Conservation (phyloP, 2,329 filamentous ascomycete genomes). For the Reticulascus tulasneorum region DNA sequence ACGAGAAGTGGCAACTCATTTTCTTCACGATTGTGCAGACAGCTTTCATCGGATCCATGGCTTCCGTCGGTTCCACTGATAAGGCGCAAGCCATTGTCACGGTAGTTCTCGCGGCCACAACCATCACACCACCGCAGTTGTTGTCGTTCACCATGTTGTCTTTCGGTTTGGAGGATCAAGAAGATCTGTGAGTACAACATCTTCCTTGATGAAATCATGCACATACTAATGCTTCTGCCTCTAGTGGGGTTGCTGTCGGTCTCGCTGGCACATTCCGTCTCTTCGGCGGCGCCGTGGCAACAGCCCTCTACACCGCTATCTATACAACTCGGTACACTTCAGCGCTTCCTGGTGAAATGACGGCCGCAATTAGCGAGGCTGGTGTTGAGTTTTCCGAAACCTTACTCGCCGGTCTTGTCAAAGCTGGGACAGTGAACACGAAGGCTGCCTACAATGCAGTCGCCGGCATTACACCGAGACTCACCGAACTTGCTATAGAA, state of each 20-base stretch:
- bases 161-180: slow-evolving; percentile 29
- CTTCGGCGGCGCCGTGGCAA: slow-evolving; percentile 31
- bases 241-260: slow-evolving; percentile 29
- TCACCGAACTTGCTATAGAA: slow-evolving; percentile 19
- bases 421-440: slow-evolving; percentile 25
- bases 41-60: slow-evolving; percentile 29
- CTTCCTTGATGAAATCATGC: no score
- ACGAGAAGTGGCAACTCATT: slow-evolving; percentile 32
- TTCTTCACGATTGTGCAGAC: slow-evolving; percentile 28
- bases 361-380: slow-evolving; percentile 15
- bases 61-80: slow-evolving; percentile 25
- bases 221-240: neutral
- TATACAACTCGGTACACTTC: slow-evolving; percentile 23
- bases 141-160: slow-evolving; percentile 30
- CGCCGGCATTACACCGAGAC: slow-evolving; percentile 20
- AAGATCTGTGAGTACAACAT: slow-evolving; percentile 21
- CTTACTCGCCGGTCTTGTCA: slow-evolving; percentile 18
- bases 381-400: slow-evolving; percentile 16
- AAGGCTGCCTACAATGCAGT: slow-evolving; percentile 26
- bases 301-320: slow-evolving; percentile 33
- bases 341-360: slow-evolving; percentile 18
- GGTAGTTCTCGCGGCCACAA: slow-evolving; percentile 24
- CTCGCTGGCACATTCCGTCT: slow-evolving; percentile 31
- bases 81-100: slow-evolving; percentile 29
- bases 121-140: slow-evolving; percentile 26